phyloP scores from a whole-genome alignment of 2,329 filamentous ascomycete genomes.

The Ophiostoma ulmi region DNA sequence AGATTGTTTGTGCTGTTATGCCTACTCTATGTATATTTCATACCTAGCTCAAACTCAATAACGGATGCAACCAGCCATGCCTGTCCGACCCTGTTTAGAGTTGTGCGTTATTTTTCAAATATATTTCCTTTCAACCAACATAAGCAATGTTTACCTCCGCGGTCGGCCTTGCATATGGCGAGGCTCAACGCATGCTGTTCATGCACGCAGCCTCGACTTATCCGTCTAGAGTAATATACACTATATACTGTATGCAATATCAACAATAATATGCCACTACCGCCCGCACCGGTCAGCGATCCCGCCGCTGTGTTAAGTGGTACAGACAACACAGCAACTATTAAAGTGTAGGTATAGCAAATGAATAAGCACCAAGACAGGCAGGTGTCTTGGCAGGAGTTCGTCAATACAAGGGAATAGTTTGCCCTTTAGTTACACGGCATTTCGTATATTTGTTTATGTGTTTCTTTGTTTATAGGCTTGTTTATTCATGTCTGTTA shows the following conservation, averaged over 20 bases:
- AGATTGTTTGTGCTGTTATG: not conserved
- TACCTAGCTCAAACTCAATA: conserved; percentile 1
- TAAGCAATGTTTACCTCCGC: not conserved
- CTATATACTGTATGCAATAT: not conserved
- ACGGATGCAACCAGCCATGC: conserved; percentile 3
- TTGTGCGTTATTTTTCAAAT: not conserved
- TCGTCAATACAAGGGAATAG: not conserved
- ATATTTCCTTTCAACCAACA: no score
- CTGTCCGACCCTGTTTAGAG: not conserved
- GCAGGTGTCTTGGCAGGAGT: not conserved
- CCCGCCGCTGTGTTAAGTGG: not conserved
- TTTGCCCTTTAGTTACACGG: not conserved
- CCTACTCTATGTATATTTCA: not conserved
- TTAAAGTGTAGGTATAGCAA: not conserved
- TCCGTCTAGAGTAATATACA: not conserved
- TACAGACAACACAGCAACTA: not conserved
- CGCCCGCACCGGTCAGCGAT: not conserved
- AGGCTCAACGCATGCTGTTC: conserved; percentile 11
- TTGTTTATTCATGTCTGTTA: not conserved
- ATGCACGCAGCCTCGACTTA: not conserved
- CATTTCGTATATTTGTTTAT: not conserved
- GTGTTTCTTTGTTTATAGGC: not conserved
- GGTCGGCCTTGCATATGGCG: conserved; percentile 7
- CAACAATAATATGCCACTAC: not conserved
- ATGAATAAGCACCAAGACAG: not conserved